Percentiles rank a stretch among this genome's conserved stretches.
Conservation (phyloP, 805 yeast genomes). For the Starmerella geochares region DNA sequence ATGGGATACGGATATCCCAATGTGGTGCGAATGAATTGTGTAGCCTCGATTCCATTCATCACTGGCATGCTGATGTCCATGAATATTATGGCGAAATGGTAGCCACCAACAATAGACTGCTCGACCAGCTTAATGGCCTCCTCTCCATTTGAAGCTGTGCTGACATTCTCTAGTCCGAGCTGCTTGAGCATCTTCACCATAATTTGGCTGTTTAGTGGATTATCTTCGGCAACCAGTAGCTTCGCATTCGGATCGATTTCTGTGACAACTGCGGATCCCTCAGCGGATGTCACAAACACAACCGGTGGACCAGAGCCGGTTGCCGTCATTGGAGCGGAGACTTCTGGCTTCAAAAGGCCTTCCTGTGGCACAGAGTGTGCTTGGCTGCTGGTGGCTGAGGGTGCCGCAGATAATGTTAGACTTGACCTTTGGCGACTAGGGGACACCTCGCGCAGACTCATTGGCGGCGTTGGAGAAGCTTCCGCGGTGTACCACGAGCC, state of each 20-base stretch:
- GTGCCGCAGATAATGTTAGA: not conserved
- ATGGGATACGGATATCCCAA: constrained; percentile 61
- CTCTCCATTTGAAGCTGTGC: constrained; percentile 77
- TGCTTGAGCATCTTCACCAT: constrained; percentile 72
- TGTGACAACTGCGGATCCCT: not conserved
- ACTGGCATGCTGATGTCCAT: constrained; percentile 32
- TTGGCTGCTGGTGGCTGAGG: not conserved
- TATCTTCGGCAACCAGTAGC: constrained; percentile 82
- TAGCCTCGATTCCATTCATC: constrained; percentile 29
- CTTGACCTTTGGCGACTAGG: not conserved
- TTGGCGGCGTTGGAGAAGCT: not conserved
- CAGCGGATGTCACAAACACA: constrained; percentile 3
- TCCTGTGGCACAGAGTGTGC: not conserved
- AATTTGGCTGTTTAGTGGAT: constrained; percentile 83
- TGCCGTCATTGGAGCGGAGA: not conserved
- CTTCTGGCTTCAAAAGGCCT: not conserved
- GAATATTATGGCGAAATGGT: constrained; percentile 29
- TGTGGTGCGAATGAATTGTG: constrained; percentile 50
- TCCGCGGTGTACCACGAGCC: not conserved
- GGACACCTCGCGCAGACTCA: not conserved
- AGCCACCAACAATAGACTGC: constrained; percentile 36
- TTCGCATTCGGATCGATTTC: constrained; percentile 1
- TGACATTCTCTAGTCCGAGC: constrained; percentile 62
- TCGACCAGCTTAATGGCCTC: constrained; percentile 67
- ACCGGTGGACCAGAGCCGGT: not conserved